Evolutionary conservation across 208 protist species (phyloP), one percentile per base, ranked within the genome.

Genomic region (Leishmania amazonensis): DNA sequence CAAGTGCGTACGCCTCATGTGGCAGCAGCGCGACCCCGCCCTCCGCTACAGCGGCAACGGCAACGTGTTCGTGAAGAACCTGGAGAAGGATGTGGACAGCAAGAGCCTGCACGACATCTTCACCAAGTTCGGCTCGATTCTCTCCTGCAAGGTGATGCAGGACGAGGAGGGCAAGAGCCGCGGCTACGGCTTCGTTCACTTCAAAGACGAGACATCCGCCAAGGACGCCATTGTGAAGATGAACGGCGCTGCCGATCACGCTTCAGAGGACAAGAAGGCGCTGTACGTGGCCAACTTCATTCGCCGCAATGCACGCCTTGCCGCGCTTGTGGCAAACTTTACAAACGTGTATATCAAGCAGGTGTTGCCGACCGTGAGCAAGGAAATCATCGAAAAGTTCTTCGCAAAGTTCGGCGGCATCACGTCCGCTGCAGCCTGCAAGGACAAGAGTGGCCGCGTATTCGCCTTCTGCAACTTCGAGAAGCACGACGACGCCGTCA

Each of bases 51-150:
- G 96, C 65, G 98, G 98, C 81, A 96, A 96, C 83, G 96, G 99
- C 90, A 99, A 99, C 93, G 95, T 99, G 80, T 99, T 99, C 87
- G 99, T 99, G 77, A 99, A 99, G 92, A 99, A 99, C 91, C 93
- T 99, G 28, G 95, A 98, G 89, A 92, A 88, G 83, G 87, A 91
- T 57, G 98, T 99, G 74, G 98, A 99, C 90, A 99, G 99, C 90
- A 99, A 99, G 87, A 88, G 90, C 28, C 94, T 99, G 15, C 96
- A 99, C 91, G 98, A 99, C 83, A 97, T 99, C 38, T 99, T 99
- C 92, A 90, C 89, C 70, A 91, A 90, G 54, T 99, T 99, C 84
- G 99, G 99, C 78, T 95, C 97, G 71, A 99, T 99, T 84, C 92
- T 99, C 19, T 99, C 99, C 51, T 99, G 98, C 91, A 99, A 99